These are phyloP conservation scores for Niveomyces coronatus DNA, from an alignment of 2,329 filamentous ascomycete genomes.

Conservation along the genomic window DNA sequence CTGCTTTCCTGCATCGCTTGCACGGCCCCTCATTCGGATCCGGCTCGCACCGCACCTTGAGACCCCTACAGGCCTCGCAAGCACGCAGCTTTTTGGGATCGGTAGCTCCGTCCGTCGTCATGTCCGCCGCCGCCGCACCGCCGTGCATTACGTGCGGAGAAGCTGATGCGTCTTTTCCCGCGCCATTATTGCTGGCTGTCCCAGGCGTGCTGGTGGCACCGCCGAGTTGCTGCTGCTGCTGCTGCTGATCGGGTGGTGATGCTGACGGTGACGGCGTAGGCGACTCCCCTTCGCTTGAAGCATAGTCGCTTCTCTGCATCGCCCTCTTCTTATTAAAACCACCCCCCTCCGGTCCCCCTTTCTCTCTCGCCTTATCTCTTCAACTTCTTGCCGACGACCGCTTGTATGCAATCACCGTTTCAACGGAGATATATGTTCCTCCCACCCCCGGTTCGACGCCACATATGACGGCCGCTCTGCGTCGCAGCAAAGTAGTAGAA, in stretches of 20 bases:
- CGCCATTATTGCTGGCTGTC: not conserved
- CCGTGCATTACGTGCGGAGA: not conserved
- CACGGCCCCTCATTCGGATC: constrained; percentile 57
- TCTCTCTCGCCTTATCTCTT: not conserved
- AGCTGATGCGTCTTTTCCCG: not conserved
- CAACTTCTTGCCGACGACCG: no score
- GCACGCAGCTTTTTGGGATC: constrained; percentile 60
- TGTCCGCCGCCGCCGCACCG: not conserved
- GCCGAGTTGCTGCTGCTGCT: no score
- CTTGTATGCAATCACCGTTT: not conserved
- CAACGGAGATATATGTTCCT: not conserved
- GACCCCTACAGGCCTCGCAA: constrained; percentile 63
- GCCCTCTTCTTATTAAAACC: not conserved
- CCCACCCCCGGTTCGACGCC: no score
- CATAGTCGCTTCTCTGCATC: not conserved
- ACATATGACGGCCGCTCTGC: no score
- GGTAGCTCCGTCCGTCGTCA: constrained; percentile 15
- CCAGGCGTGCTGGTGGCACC: not conserved
- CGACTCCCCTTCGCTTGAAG: not conserved
- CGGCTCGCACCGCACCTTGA: constrained; percentile 80
- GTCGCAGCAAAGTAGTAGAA: no score
- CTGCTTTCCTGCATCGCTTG: constrained; percentile 69
- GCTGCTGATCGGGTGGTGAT: not conserved
- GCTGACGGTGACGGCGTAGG: not conserved
- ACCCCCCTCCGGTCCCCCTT: not conserved